Base-by-base conservation (phyloP, 2,329 filamentous ascomycete genomes). In the Orbilia quercus region DNA sequence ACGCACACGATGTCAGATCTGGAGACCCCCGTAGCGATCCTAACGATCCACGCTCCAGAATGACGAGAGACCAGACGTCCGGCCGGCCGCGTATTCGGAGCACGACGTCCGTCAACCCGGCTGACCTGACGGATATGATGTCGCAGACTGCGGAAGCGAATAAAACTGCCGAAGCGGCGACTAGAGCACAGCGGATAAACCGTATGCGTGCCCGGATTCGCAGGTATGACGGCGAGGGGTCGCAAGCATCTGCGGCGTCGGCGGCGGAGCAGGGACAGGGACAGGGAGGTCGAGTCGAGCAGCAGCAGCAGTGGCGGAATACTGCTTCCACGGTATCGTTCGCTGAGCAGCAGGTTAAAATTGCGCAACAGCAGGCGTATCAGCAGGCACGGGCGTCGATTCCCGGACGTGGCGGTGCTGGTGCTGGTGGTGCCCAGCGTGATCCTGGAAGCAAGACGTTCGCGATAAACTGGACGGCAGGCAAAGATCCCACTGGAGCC, bases 331-430 rank as follows among this genome's bases (percentile, higher is more conserved):
- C n/a, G n/a, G n/a, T 31, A 9, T 31, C 47, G n/a, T 31, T 44
- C 7, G 40, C 58, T 1, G 66, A 72, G 36, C 42, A 51, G n/a
- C 51, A 72, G 34, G 51, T 59, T 3, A 36, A 38, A 14, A 34
- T 31, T 11, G 51, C 51, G 31, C 62, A 66, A n/a, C 28, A 66
- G 12, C 31, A 51, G n/a, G 62, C 62, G 20, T 66, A 47, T 14
- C 28, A 44, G 11, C 44, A 60, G 14, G 57, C 57, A 11, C 4
- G 28, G 9, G 28, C 28, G 28, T 31, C 28, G 5, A 31, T 31
- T 31, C 28, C 28, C 4, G 28, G 28, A 31, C 28, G 28, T 31
- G 9, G 9, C 6, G 28, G 16, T 40, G 25, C 16, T 9, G 23
- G 28, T 12, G 16, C 38, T 18, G 11, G 12, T 28, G 9, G 45